Evolutionary conservation across 2,329 filamentous ascomycete species (phyloP), one percentile per base, ranked within the genome.

Genomic region (Penicillium sp.): DNA sequence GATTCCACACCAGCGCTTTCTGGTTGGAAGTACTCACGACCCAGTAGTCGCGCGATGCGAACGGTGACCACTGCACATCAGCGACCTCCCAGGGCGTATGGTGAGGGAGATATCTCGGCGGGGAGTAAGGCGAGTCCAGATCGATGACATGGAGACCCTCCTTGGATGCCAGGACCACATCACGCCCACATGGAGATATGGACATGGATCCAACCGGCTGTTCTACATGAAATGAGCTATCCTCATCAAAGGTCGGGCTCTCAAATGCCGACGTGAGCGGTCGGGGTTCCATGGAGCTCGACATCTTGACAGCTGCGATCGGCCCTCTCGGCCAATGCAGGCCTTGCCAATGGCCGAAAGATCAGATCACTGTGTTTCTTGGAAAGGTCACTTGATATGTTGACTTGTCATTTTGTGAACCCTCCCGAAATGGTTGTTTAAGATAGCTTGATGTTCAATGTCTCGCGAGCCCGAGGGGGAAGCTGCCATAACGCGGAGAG

Each of bases 11-110:
- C 55, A 97, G 83, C 22, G 93, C 95, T 69, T 95, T 92, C 76
- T 97, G 93, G 75, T 97, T 97, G 19, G 93, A 94, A 0, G 93
- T 97, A 62, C 92, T 96, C 38, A 92, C 91, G 19, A 97, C 90
- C 93, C 94, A 97, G 72, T 93, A 93, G 75, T 96, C 91, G 53
- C 93, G 87, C 22, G 86, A 88, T 13, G 93, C 91, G 75, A 97
- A 97, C 0, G 94, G 94, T 12, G 92, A 97, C 94, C 94, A 97
- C 78, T 97, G 94, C 33, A 97, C 93, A 77, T 97, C 94, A 12
- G 94, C 93, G 5, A 97, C 93, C 56, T 96, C 88, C 92, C 93
- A 97, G n/a, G 92, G 90, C 47, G 92, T 89, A 59, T 92, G 90
- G 78, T 96, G 92, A 65, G 90, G 90, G 69, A 97, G 84, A 71